phyloP scores from a whole-genome alignment of 1,284 basidiomycete genomes.

The Ustilago trichophora region DNA sequence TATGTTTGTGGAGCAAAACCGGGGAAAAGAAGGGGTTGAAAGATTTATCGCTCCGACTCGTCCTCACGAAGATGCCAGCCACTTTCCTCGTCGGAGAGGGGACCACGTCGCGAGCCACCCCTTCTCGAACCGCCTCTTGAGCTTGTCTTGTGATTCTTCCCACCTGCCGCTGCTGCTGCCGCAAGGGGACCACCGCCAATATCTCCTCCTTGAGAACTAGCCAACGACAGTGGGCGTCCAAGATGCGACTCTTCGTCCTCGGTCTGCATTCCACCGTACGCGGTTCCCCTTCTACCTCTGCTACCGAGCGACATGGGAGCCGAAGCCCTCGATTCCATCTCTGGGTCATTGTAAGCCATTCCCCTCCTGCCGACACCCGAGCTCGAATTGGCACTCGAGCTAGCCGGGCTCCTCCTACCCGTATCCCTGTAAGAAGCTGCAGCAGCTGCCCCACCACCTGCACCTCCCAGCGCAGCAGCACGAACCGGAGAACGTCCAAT shows the following conservation, averaged over 20 bases:
- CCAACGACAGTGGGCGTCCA: constrained; percentile 9
- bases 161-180: constrained; percentile 33
- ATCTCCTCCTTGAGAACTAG: constrained; percentile 5
- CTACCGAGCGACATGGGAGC: constrained; percentile 48
- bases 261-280: constrained; percentile 45
- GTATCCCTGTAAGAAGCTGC: constrained; percentile 20
- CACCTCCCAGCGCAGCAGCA: constrained; percentile 11
- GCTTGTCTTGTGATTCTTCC: constrained; percentile 1
- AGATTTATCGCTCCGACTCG: constrained; percentile 19
- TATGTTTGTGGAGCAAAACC: no score
- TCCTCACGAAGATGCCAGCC: constrained; percentile 52
- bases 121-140: constrained; percentile 19
- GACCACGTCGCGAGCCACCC: constrained; percentile 6
- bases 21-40: neutral
- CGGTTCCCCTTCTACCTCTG: constrained; percentile 48
- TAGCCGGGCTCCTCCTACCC: constrained; percentile 19
- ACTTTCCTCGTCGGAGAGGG: constrained; percentile 38
- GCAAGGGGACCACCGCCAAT: constrained; percentile 24
- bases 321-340: constrained; percentile 32
- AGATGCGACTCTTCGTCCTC: constrained; percentile 42
- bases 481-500: constrained; percentile 24
- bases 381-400: constrained; percentile 3
- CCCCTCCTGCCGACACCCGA: constrained; percentile 44
- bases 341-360: constrained; percentile 52
- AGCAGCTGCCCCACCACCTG: constrained; percentile 14